Evolutionary conservation across 2,329 filamentous ascomycete genomes (phyloP), one percentile per base, ranked within the genome.

Genomic region (Chlorencoelia australis): DNA sequence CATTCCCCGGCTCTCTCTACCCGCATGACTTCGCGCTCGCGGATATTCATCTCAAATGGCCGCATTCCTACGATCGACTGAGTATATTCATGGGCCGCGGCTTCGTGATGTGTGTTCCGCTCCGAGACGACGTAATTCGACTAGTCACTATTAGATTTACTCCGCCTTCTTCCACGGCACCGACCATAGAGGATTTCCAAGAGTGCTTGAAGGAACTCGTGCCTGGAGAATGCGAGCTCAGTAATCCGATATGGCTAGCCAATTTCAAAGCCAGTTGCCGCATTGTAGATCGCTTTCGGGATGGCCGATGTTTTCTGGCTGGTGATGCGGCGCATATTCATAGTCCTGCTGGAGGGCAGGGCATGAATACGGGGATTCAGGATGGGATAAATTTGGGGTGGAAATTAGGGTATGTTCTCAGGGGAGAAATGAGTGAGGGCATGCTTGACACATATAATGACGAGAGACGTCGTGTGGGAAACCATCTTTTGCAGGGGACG

Each of bases 371-470:
- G 1, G 57, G 55, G 2, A 54, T 60, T 3, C 55, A 56, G 4
- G 59, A 61, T 35, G 50, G 55, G 10, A 44, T 57, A 18, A 56
- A 59, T 33, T 37, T 61, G 1, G 58, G 49, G 3, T 61, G 59
- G 58, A 60, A 60, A 33, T 44, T 61, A 2, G 57, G 33, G 13
- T 30, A 21, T 26, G 37, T 40, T 18, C 17, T 40, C 61, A 0
- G 72, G 11, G 35, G 35, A 2, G 33, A 48, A 21, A 43, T 58
- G 2, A 53, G 52, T 8, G 51, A 62, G 7, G 45, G 54, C 0
- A 54, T 73, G 2, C 56, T 75, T 0, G 56, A 67, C 32, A 65
- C 59, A 9, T 73, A 71, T 46, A 58, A 66, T 34, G 44, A 48
- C 3, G 69, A 73, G 47, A 62, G 69, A 5, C 58, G 60, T 11